phyloP scores from a whole-genome alignment of 768 basidiomycete species.

The Boletus rufocinnamomeus region DNA sequence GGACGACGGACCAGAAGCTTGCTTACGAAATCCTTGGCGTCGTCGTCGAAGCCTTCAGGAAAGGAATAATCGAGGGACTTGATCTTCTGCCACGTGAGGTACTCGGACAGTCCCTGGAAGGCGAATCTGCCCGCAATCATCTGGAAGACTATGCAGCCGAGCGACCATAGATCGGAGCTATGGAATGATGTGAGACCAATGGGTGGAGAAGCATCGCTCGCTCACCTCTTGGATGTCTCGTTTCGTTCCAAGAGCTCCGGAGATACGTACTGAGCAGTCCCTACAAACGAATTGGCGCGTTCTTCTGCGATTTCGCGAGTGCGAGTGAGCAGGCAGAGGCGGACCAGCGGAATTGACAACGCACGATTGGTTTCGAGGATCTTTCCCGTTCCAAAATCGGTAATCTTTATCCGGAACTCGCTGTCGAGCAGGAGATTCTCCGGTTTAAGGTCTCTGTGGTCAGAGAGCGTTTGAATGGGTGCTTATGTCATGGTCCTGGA shows the following conservation, averaged over 20 bases:
- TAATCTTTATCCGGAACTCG: conserved; percentile 87
- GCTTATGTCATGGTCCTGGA: conserved; percentile 13
- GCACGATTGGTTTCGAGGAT: conserved; percentile 58
- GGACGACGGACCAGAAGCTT: conserved; percentile 60
- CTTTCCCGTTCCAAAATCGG: conserved; percentile 95
- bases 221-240: conserved; percentile 76
- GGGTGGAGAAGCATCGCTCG: not conserved
- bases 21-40: conserved; percentile 79
- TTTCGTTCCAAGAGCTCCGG: conserved; percentile 79
- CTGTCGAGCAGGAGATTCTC: conserved; percentile 91
- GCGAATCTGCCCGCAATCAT: conserved; percentile 91
- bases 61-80: conserved; percentile 84
- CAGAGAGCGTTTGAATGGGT: not conserved
- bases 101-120: conserved; percentile 89
- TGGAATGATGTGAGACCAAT: not conserved
- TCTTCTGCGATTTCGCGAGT: conserved; percentile 40
- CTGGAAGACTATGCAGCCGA: conserved; percentile 93
- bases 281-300: conserved; percentile 76
- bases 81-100: conserved; percentile 94
- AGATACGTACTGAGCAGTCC: conserved; percentile 87
- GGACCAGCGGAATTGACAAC: conserved; percentile 22
- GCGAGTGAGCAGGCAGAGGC: conserved; percentile 4
- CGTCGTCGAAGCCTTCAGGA: conserved; percentile 80
- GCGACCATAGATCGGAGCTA: conserved; percentile 94
- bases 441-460: conserved; percentile 70